Evolutionary conservation across 2,329 filamentous ascomycete genomes (phyloP).

Genomic region (Dactylellina leptospora): DNA sequence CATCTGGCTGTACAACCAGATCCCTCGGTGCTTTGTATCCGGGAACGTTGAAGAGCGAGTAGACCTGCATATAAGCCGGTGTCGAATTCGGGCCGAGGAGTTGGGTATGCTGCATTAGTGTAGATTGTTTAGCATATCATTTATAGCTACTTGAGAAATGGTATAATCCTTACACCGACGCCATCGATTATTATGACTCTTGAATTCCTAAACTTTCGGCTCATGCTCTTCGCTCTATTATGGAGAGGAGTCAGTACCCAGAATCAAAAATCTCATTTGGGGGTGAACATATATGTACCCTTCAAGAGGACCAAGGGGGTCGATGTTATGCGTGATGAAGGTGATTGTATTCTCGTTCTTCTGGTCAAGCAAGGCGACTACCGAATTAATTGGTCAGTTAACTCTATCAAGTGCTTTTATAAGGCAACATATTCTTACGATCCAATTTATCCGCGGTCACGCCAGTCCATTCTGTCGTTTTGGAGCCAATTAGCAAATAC

Average conservation of each 20-base stretch:
- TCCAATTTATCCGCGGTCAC: conserved; percentile 39
- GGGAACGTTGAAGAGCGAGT: conserved; percentile 15
- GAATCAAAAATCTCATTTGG: neutral
- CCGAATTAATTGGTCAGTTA: neutral
- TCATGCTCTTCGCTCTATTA: conserved; percentile 38
- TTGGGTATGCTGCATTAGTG: conserved; percentile 26
- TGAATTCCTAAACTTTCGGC: conserved; percentile 38
- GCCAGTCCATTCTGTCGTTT: conserved; percentile 41
- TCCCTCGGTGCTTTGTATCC: conserved; percentile 21
- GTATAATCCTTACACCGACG: conserved; percentile 33
- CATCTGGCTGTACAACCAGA: conserved; percentile 17
- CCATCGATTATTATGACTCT: conserved; percentile 34
- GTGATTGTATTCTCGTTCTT: conserved; percentile 36
- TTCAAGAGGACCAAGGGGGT: conserved; percentile 33
- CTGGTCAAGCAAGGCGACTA: conserved; percentile 29
- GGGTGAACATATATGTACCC: conserved; percentile 8
- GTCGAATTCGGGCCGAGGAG: conserved; percentile 28
- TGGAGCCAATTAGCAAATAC: conserved; percentile 9
- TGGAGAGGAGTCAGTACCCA: neutral
- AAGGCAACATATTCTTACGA: too few species aligned
- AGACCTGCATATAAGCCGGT: conserved; percentile 23
- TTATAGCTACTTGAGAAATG: neutral
- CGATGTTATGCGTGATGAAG: conserved; percentile 35
- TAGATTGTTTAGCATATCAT: neutral
- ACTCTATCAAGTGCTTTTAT: too few species aligned